phyloP scores from a whole-genome alignment of 306 rosid species.

The Coriaria nepalensis region DNA sequence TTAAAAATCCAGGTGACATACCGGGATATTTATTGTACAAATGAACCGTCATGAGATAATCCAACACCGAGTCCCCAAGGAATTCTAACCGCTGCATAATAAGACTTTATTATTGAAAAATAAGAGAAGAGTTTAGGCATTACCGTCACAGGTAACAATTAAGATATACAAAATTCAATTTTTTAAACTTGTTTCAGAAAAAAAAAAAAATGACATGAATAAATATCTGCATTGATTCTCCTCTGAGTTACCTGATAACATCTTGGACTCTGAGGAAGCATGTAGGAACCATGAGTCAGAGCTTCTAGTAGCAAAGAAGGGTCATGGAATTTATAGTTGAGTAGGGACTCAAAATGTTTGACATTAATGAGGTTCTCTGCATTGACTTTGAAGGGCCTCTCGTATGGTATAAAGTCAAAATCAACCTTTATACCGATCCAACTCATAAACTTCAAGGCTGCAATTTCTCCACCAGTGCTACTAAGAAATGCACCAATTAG shows the following conservation, averaged over 20 bases:
- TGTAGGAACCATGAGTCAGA: conserved; percentile 81
- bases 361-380: conserved; percentile 37
- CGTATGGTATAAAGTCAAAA: conserved; percentile 27
- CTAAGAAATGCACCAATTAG: conserved; percentile 78
- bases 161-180: neutral
- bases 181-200: neutral
- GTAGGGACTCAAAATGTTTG: conserved; percentile 26
- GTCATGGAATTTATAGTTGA: conserved; percentile 52
- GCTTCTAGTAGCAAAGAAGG: conserved; percentile 66
- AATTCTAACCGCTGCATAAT: conserved; percentile 61
- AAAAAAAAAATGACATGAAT: neutral
- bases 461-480: conserved; percentile 54
- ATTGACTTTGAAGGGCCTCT: conserved; percentile 23
- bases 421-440: conserved; percentile 59
- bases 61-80: conserved; percentile 64
- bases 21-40: conserved; percentile 44
- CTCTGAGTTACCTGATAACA: conserved; percentile 59
- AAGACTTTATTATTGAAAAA: too few relatives aligned
- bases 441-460: conserved; percentile 53
- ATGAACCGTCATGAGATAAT: conserved; percentile 52
- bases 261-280: conserved; percentile 72
- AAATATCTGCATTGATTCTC: neutral
- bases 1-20: conserved; percentile 50
- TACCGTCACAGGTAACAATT: neutral
- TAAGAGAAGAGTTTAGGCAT: conserved; percentile 10